A percentile compares a stretch with the other conserved stretches of the same genome.
These are phyloP conservation scores for Corymbia calophylla DNA, from an alignment of 441 rosid genomes.

Conservation along the genomic window DNA sequence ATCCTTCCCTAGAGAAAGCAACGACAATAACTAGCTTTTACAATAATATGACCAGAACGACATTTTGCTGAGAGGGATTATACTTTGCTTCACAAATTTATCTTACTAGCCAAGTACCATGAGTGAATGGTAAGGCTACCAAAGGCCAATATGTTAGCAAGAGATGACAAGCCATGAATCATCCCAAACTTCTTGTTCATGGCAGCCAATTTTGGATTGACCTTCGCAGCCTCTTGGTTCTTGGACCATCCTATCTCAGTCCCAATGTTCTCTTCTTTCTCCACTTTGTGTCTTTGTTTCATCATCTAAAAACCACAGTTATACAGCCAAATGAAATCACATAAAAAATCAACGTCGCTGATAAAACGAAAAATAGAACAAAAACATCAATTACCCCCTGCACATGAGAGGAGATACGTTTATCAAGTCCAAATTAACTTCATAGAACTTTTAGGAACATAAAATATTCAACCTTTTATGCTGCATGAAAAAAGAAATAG, in stretches of 20 bases:
- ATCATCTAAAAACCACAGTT: slow-evolving; percentile 41
- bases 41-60: background rate
- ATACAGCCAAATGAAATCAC: background rate
- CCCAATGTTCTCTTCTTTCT: slow-evolving; percentile 58
- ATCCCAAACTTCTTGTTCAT: slow-evolving; percentile 89
- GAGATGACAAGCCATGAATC: slow-evolving; percentile 74
- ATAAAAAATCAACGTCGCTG: background rate
- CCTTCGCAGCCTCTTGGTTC: slow-evolving; percentile 61
- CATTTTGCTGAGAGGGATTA: background rate
- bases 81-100: slow-evolving; percentile 34
- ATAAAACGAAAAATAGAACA: background rate
- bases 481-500: background rate
- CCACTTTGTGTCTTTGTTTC: slow-evolving; percentile 87
- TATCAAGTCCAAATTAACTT: background rate
- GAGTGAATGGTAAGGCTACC: slow-evolving; percentile 84
- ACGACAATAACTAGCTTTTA: background rate
- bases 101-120: slow-evolving; percentile 76
- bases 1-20: background rate
- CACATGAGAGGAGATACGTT: background rate
- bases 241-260: slow-evolving; percentile 65
- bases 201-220: slow-evolving; percentile 64
- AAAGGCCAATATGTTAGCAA: slow-evolving; percentile 62
- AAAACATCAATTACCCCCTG: background rate
- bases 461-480: background rate
- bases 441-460: background rate